A percentile compares a stretch with the other conserved stretches of the same genome.
phyloP scores from a whole-genome alignment of 2,329 filamentous ascomycete species.

The Hyphodiscus sp. region DNA sequence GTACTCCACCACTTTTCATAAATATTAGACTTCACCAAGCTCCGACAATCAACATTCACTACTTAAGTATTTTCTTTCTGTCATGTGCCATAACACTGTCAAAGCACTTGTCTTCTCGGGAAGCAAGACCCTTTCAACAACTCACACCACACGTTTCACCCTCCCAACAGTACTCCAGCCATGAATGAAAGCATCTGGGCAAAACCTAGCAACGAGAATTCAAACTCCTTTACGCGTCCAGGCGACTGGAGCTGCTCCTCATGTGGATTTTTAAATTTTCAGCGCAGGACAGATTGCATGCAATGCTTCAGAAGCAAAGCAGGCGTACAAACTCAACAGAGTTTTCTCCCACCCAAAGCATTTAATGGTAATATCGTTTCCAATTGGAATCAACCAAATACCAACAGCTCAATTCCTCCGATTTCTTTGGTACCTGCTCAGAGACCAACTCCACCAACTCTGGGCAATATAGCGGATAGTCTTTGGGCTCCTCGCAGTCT shows the following conservation, averaged over 20 bases:
- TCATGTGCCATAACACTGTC: background rate
- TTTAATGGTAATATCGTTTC: background rate
- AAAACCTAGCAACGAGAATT: background rate
- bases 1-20: no score
- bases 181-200: conserved; percentile 16
- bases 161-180: background rate
- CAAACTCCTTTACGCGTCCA: background rate
- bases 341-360: background rate
- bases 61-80: background rate
- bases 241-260: conserved; percentile 18
- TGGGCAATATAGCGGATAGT: conserved; percentile 13
- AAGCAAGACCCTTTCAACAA: background rate
- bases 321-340: conserved; percentile 41
- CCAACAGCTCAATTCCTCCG: background rate
- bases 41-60: background rate
- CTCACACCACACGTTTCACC: background rate
- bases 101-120: background rate
- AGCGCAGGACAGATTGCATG: conserved; percentile 12
- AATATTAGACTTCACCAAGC: background rate
- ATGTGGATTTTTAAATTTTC: conserved; percentile 17
- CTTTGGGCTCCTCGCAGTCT: conserved; percentile 24
- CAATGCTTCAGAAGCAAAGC: conserved; percentile 40
- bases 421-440: background rate
- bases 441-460: no score
- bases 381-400: background rate